A percentile compares a stretch with the other conserved stretches of the same genome.
Conservation (phyloP, 805 yeast genomes). For the Peterozyma toletana region DNA sequence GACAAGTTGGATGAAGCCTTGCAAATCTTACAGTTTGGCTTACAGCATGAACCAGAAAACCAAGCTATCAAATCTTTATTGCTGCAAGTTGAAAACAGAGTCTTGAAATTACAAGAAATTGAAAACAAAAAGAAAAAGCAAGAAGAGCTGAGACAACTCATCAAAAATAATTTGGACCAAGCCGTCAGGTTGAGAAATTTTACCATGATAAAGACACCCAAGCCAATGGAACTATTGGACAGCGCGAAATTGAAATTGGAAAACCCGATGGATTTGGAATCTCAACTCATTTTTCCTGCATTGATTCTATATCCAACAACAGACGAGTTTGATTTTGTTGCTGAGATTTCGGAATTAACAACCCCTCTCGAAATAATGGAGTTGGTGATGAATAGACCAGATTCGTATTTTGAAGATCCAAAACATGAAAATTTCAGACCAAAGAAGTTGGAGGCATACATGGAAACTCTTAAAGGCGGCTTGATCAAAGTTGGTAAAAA, state of each 20-base stretch:
- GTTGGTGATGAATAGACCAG: constrained; percentile 57
- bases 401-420: constrained; percentile 59
- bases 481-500: constrained; percentile 80
- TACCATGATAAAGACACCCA: constrained; percentile 36
- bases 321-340: constrained; percentile 78
- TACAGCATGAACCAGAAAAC: constrained; percentile 53
- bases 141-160: constrained; percentile 30
- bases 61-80: constrained; percentile 43
- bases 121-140: constrained; percentile 26
- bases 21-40: constrained; percentile 59
- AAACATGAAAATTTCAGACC: constrained; percentile 53
- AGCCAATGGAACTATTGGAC: constrained; percentile 51
- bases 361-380: constrained; percentile 59
- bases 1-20: constrained; percentile 67
- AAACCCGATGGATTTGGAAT: constrained; percentile 58
- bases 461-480: constrained; percentile 83
- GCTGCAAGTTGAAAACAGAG: constrained; percentile 27
- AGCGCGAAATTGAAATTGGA: constrained; percentile 50
- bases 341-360: constrained; percentile 64
- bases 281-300: constrained; percentile 79
- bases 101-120: constrained; percentile 14
- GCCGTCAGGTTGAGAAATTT: constrained; percentile 61
- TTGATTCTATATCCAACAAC: constrained; percentile 75
- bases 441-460: constrained; percentile 59
- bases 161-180: constrained; percentile 36